Evolutionary conservation across 495 filamentous ascomycete genomes (phyloP).

Genomic region (Neurospora sp.): DNA sequence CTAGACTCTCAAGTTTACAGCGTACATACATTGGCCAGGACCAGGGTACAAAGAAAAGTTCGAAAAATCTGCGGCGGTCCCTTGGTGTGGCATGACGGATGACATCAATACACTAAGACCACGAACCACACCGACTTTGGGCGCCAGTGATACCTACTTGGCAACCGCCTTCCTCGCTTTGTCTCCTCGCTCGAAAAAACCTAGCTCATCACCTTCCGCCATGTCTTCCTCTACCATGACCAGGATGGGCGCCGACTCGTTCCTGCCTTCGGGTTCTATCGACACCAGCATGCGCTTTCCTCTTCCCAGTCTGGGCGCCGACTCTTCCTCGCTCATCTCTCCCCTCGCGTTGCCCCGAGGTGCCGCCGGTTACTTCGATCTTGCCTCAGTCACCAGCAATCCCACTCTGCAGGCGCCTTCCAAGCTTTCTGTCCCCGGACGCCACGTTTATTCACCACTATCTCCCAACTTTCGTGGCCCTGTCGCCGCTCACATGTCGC

Average conservation of each 20-base stretch:
- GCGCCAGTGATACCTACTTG: not conserved
- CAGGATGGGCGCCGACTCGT: constrained; percentile 21
- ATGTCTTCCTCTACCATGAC: constrained; percentile 20
- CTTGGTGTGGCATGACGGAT: constrained; percentile 4
- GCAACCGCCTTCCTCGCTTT: not conserved
- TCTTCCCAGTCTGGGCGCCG: constrained; percentile 19
- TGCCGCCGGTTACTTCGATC: constrained; percentile 25
- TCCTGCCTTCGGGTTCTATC: constrained; percentile 18
- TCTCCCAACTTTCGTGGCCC: constrained; percentile 1
- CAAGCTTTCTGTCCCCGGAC: not conserved
- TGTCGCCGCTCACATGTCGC: constrained; percentile 4
- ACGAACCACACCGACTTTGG: not conserved
- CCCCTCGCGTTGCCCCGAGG: constrained; percentile 29
- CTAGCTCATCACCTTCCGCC: not conserved
- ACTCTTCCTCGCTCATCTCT: constrained; percentile 28
- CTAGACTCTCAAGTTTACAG: not conserved
- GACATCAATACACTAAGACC: constrained; percentile 8
- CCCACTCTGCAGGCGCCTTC: not conserved
- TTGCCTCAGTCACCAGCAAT: constrained; percentile 2
- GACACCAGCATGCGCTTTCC: constrained; percentile 14
- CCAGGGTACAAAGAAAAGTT: not conserved
- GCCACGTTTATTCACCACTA: constrained; percentile 8
- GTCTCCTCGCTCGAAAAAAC: not conserved
- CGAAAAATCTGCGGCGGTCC: not conserved
- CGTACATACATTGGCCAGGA: not conserved